phyloP scores from a whole-genome alignment of 441 rosid genomes.

The Pelargonium citronellum region DNA sequence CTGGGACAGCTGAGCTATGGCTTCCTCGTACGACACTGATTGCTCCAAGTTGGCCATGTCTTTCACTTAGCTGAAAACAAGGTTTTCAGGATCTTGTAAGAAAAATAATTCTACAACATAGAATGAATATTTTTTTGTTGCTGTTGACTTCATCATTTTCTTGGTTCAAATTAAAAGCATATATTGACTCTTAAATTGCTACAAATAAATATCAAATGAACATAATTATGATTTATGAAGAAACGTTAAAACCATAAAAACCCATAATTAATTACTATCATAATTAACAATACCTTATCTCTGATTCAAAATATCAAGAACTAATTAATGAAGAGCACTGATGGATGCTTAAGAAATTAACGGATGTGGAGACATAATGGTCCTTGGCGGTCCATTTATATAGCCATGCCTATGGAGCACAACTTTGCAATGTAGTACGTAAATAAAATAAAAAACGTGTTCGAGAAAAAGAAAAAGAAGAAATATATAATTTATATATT shows the following conservation, averaged over 20 bases:
- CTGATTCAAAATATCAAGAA: no score
- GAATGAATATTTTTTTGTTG: not conserved
- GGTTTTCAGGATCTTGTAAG: not conserved
- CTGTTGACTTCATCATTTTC: no score
- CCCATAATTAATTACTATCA: no score
- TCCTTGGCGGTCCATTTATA: not conserved
- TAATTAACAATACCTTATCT: not conserved
- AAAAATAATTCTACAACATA: not conserved
- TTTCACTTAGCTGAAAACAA: not conserved
- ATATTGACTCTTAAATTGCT: no score
- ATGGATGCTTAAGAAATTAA: not conserved
- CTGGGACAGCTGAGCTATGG: not conserved
- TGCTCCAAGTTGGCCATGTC: not conserved
- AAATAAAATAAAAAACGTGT: not conserved
- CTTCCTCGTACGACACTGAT: conserved; percentile 1
- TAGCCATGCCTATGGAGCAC: not conserved
- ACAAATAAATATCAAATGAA: not conserved
- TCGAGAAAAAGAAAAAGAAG: not conserved
- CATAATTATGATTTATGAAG: no score
- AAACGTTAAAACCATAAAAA: no score
- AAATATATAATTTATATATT: not conserved
- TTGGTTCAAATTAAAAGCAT: not conserved
- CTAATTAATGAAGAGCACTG: no score
- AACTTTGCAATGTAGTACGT: not conserved
- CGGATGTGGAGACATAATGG: not conserved